Evolutionary conservation across 495 filamentous ascomycete genomes (phyloP).

Genomic region (Hyaloscypha finlandica): DNA sequence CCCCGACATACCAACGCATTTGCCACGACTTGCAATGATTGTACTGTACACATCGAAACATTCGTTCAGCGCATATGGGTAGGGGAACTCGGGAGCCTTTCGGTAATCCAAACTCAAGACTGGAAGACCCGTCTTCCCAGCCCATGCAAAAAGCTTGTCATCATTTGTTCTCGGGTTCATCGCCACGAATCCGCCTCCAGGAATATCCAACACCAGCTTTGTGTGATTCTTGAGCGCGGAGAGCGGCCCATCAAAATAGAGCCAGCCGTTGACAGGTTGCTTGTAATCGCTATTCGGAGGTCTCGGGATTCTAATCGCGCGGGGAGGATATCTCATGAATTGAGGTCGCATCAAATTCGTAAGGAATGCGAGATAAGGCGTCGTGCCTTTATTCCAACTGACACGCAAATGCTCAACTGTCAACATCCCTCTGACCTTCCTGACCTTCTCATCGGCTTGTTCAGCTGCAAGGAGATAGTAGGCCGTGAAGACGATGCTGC

Average conservation of each 20-base stretch:
- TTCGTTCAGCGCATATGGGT: constrained; percentile 93
- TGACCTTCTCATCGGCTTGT: constrained; percentile 95
- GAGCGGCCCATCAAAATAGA: constrained; percentile 91
- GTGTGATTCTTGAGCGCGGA: constrained; percentile 74
- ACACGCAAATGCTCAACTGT: constrained; percentile 91
- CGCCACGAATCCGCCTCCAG: constrained; percentile 92
- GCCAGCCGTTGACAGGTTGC: constrained; percentile 82
- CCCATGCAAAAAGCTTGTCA: constrained; percentile 90
- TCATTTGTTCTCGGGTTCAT: constrained; percentile 92
- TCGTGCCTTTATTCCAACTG: constrained; percentile 92
- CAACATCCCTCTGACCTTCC: constrained; percentile 80
- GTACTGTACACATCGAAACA: constrained; percentile 93
- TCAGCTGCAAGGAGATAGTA: constrained; percentile 95
- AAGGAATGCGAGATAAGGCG: constrained; percentile 75
- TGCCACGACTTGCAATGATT: constrained; percentile 72
- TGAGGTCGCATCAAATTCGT: constrained; percentile 73
- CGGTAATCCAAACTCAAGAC: constrained; percentile 90
- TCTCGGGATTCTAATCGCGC: constrained; percentile 80
- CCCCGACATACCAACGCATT: constrained; percentile 83
- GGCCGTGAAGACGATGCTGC: constrained; percentile 75
- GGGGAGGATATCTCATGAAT: constrained; percentile 74
- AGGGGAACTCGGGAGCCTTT: constrained; percentile 93
- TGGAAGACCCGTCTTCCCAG: constrained; percentile 78
- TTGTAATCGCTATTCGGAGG: constrained; percentile 76
- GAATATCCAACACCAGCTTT: constrained; percentile 85